phyloP scores from a whole-genome alignment of 345 rosid species.

The Carallia pectinifolia region DNA sequence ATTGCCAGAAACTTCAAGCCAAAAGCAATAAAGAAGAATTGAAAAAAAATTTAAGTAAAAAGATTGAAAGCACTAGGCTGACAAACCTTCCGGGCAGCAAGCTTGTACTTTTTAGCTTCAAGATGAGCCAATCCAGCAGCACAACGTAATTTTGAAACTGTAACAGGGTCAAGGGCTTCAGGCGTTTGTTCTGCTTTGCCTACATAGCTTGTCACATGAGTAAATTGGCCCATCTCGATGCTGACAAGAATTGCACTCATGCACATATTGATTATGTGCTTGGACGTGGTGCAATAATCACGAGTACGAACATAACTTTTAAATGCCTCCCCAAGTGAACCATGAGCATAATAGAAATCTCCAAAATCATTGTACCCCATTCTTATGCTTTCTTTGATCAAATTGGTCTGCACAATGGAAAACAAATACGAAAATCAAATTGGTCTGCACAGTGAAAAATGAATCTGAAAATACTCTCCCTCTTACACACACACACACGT shows the following conservation, averaged over 20 bases:
- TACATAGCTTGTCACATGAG: conserved; percentile 89
- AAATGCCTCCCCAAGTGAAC: conserved; percentile 84
- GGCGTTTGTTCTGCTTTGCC: conserved; percentile 91
- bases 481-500: no score
- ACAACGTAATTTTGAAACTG: conserved; percentile 71
- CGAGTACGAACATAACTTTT: conserved; percentile 87
- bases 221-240: conserved; percentile 95
- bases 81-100: conserved; percentile 96
- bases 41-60: neutral
- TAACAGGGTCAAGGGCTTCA: conserved; percentile 62
- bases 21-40: neutral
- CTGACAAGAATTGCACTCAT: conserved; percentile 92
- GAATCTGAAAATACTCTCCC: no score
- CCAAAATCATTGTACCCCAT: conserved; percentile 99
- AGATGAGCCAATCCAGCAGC: conserved; percentile 94
- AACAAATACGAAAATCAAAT: neutral
- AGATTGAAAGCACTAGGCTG: conserved; percentile 5
- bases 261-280: conserved; percentile 93
- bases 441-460: neutral
- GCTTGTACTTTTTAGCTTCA: conserved; percentile 85
- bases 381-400: conserved; percentile 94
- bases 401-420: conserved; percentile 65
- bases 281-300: conserved; percentile 94
- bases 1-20: neutral
- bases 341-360: conserved; percentile 87